These are phyloP conservation scores for Beta macrorhiza DNA, from an alignment of 179 eudicot genomes.

Conservation along the genomic window DNA sequence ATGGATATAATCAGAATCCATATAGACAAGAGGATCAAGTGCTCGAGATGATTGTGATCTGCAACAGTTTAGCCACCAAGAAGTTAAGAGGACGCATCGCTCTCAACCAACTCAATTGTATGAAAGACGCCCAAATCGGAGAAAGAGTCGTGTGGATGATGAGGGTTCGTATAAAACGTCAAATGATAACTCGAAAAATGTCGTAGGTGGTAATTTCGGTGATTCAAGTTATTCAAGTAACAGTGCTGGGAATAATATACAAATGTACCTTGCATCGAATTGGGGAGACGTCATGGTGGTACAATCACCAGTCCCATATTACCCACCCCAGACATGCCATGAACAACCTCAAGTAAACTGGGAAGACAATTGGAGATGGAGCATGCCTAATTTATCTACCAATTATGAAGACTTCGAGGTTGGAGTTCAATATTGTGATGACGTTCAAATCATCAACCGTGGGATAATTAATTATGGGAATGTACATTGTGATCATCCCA, in stretches of 20 bases:
- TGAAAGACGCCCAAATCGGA: background rate
- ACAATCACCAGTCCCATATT: background rate
- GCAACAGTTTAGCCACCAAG: background rate
- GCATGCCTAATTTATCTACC: background rate
- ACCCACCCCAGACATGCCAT: background rate
- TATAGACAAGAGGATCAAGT: background rate
- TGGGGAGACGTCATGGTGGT: too few relatives aligned
- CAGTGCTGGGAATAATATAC: too few relatives aligned
- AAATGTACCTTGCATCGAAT: too few relatives aligned
- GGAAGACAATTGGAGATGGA: background rate
- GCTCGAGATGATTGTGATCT: background rate
- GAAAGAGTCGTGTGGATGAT: too few relatives aligned
- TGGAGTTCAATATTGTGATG: background rate
- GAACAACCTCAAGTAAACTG: background rate
- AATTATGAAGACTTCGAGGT: background rate
- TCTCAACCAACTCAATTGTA: background rate
- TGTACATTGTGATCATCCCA: background rate
- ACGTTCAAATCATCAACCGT: background rate
- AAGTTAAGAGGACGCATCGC: background rate
- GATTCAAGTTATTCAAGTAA: too few relatives aligned
- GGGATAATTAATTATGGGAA: constrained; percentile 10
- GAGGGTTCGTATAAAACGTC: too few relatives aligned
- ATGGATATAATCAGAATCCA: background rate
- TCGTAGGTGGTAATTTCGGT: too few relatives aligned
- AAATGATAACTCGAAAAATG: too few relatives aligned